Evolutionary conservation across 306 rosid genomes (phyloP), one percentile per base, ranked within the genome.

Genomic region (Heteromeles arbutifolia): DNA sequence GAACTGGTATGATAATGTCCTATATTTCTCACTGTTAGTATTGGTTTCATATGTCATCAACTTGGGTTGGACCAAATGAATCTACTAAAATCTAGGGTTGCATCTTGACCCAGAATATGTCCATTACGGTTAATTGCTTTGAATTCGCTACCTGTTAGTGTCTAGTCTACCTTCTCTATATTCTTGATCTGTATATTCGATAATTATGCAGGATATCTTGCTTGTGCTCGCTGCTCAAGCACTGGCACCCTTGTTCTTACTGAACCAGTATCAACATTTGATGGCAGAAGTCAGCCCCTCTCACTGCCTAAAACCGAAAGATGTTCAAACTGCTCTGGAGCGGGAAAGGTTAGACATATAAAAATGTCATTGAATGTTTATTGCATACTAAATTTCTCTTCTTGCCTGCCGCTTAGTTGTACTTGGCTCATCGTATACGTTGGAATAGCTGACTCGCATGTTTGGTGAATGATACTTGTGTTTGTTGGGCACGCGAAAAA

Each of bases 141-240:
- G 41, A 37, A 37, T 37, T 37, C 10, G 41, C 41, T 7, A 37
- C 41, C 41, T 37, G 41, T 37, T 37, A 37, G 9, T 37, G 41
- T 37, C 41, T 37, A 0, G 41, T 41, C 12, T 41, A 41, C 44
- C 44, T 41, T 41, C 44, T 41, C 3, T 41, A 41, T 41, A 11
- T 22, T 32, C 43, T 56, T 34, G 43, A 65, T 4, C 28, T 13
- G 17, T 65, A 1, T 19, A 10, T 65, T 32, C 31, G 70, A 65
- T 15, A 34, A 24, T 44, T 31, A 10, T 77, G 69, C 78, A 92
- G 97, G 98, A 62, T 95, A 95, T 86, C 94, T 95, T 71, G 96
- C 98, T 39, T 90, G 98, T 45, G 97, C 98, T 41, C 97, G 98
- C 18, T 95, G 98, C 83, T 95, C 97, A 77, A 92, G 63, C 88